Evolutionary conservation across 768 basidiomycete genomes (phyloP).

Genomic region (Phanerodontia chrysosporium): DNA sequence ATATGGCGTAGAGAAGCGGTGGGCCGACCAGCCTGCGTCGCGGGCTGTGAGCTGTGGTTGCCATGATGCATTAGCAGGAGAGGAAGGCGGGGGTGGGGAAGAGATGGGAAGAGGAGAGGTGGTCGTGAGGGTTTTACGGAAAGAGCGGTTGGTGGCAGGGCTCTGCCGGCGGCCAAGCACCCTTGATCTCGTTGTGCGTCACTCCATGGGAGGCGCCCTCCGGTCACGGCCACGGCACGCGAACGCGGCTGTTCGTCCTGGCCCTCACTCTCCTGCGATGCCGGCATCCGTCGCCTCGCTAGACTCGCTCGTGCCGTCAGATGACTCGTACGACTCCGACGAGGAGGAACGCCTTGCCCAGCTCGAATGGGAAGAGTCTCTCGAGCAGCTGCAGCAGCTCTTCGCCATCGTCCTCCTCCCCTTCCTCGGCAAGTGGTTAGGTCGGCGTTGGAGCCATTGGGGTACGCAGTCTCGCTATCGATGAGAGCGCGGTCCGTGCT

Average conservation of each 20-base stretch:
- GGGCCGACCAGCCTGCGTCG: conserved; percentile 67
- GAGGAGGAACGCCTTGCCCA: conserved; percentile 77
- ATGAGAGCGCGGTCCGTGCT: background rate
- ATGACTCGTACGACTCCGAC: conserved; percentile 47
- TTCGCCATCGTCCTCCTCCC: conserved; percentile 78
- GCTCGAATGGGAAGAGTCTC: conserved; percentile 90
- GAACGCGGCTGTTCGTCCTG: background rate
- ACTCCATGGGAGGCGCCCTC: conserved; percentile 2
- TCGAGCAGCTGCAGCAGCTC: conserved; percentile 80
- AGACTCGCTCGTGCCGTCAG: conserved; percentile 47
- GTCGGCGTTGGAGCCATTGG: conserved; percentile 82
- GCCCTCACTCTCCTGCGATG: conserved; percentile 36
- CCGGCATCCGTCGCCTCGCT: conserved; percentile 57
- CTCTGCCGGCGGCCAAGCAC: conserved; percentile 2
- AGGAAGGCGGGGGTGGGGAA: conserved; percentile 4
- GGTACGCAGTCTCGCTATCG: conserved; percentile 44
- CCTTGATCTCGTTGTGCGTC: conserved; percentile 2
- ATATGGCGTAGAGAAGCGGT: conserved; percentile 73
- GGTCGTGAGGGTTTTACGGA: conserved; percentile 5
- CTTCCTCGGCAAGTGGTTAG: conserved; percentile 84
- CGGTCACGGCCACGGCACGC: background rate
- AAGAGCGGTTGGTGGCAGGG: conserved; percentile 1
- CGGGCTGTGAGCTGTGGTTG: conserved; percentile 24
- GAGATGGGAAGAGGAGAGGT: conserved; percentile 1
- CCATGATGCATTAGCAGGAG: conserved; percentile 51